These are phyloP conservation scores for Leucogyrophana mollusca DNA, from an alignment of 768 basidiomycete species.

Conservation along the genomic window DNA sequence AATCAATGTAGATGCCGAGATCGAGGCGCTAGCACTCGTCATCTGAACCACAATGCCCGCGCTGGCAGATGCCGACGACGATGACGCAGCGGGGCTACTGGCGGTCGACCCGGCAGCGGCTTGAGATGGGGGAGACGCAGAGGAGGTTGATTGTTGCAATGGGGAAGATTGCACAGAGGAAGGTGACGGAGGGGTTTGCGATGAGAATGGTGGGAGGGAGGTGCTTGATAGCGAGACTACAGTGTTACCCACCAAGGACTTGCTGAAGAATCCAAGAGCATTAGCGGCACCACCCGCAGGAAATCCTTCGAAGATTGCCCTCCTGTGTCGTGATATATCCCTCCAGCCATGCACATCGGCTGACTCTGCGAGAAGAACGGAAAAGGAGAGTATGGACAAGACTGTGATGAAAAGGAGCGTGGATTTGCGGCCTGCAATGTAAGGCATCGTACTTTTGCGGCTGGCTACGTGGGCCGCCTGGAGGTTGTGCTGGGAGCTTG, in stretches of 20 bases:
- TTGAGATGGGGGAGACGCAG: not conserved
- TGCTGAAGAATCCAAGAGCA: too few species aligned
- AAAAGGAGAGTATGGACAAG: constrained; percentile 9
- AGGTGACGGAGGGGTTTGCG: not conserved
- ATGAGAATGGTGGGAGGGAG: not conserved
- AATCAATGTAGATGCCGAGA: too few species aligned
- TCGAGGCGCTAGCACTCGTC: too few species aligned
- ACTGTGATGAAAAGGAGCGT: constrained; percentile 12
- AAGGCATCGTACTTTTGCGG: too few species aligned
- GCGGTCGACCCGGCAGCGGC: too few species aligned
- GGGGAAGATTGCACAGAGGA: too few species aligned
- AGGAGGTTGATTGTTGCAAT: not conserved
- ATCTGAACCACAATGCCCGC: too few species aligned
- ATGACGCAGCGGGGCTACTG: not conserved
- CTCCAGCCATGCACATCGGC: not conserved
- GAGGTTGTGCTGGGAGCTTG: too few species aligned
- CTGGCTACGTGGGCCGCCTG: too few species aligned
- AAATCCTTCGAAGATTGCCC: constrained; percentile 1
- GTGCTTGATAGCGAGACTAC: too few species aligned
- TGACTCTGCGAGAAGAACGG: not conserved
- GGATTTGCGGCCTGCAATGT: not conserved
- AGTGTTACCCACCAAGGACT: too few species aligned
- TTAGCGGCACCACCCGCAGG: not conserved
- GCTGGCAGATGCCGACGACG: not conserved
- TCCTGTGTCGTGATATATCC: constrained; percentile 6